Conservation (phyloP, 225 moss, liverwort and hornwort genomes). For the Sphagnum tenellum region DNA sequence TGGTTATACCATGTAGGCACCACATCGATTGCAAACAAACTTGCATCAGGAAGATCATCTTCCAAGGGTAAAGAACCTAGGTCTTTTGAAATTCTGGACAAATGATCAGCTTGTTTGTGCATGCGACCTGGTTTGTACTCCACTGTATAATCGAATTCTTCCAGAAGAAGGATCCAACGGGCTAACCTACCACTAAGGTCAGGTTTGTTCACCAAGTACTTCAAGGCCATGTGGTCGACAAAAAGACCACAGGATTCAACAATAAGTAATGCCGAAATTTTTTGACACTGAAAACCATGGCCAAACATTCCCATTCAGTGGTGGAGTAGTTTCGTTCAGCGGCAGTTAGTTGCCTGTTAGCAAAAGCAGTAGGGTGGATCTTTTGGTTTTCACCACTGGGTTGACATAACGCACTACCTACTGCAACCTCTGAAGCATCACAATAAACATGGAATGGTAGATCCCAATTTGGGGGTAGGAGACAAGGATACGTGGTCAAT, state of each 20-base stretch:
- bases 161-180: not conserved
- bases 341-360: not conserved
- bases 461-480: conserved; percentile 1
- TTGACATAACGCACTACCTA: not conserved
- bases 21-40: not conserved
- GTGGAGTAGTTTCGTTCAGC: not conserved
- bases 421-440: not conserved
- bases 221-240: conserved; percentile 7
- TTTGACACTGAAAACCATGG: not conserved
- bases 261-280: not conserved
- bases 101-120: conserved; percentile 4
- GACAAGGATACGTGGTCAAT: not conserved
- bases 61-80: not conserved
- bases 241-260: conserved; percentile 1
- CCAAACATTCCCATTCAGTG: not conserved
- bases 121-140: conserved; percentile 2
- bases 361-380: not conserved
- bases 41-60: not conserved
- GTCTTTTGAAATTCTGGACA: conserved; percentile 2
- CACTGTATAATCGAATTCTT: conserved; percentile 4
- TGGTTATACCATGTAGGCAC: conserved; percentile 2
- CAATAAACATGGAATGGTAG: conserved; percentile 2
- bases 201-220: conserved; percentile 3
- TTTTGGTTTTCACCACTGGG: not conserved
- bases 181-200: conserved; percentile 7